Base-by-base conservation (phyloP, 148 eudicot genomes). In the Rhododendron kiyosumense region DNA sequence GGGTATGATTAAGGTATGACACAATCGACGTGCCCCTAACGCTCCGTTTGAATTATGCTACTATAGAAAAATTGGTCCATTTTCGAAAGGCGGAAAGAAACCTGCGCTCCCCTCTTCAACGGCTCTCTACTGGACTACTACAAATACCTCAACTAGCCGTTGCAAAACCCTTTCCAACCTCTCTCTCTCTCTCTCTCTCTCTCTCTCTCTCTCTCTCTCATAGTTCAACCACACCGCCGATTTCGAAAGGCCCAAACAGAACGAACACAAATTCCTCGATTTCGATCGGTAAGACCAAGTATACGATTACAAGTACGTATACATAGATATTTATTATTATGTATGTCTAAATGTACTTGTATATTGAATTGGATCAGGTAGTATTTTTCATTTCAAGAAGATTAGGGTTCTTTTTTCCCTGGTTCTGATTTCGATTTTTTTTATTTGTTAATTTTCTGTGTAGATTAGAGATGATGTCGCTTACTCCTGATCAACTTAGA, bases 401-500 rank as follows among this genome's bases (percentile, higher is more conserved):
- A 54, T 85, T 45, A 22, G 45, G 28, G 13, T 17, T 52, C 9
- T 51, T 78, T 36, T 24, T 36, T 14, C 20, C 26, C 38, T 32
- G 9, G n/a, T 78, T 45, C 45, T 59, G 28, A 85, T 38, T 15
- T 78, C 22, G 17, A 71, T 13, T 3, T 26, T 17, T 80, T 57
- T 3, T 26, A 0, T 65, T 24, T 20, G 5, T 45, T 69, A 3
- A 7, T 81, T 26, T 82, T 13, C 22, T 67, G 83, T 78, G 85
- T 77, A 76, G 87, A 51, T 83, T 52, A 85, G 45, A 87, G 26
- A 92, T 90, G 92, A 86, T 88, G 88, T 90, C 98, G 49, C 52
- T 91, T 88, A 96, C 98, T 32, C 98, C 98, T 34, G 95, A 94
- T 85, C 89, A 84, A 51, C 86, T 45, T 43, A 91, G 92, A 75